Evolutionary conservation across 1,284 basidiomycete genomes (phyloP), one percentile per base, ranked within the genome.

Genomic region (Phellopilus nigrolimitatus): DNA sequence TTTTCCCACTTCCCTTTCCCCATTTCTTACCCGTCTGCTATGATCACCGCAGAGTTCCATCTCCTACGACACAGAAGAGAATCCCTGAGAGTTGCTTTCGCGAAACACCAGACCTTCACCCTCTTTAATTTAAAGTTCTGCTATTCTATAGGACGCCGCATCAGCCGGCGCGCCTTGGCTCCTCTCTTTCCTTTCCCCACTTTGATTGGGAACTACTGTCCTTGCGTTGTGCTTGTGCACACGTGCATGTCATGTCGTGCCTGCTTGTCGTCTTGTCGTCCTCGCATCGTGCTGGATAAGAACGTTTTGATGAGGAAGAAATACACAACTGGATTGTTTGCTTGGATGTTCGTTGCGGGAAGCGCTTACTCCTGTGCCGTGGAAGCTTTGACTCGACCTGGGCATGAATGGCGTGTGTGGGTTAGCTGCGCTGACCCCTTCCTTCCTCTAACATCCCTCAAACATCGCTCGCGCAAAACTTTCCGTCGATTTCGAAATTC

Each of bases 131-230:
- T 28, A 37, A 13, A 17, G 17, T 41, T 36, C 21, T 30, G 47
- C 39, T 54, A 54, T 54, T 27, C 21, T 49, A 40, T 49, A 54
- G 52, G 52, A 31, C 41, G 19, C 52, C 52, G 52, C 52, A 41
- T 46, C 12, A 49, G 47, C 21, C 52, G 52, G 47, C 30, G 42
- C 24, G 42, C 42, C 47, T 54, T n/a, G 19, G 43, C 41, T 37
- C 7, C 45, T 21, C 15, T 43, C 10, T 12, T 43, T 24, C 38
- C 30, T 34, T 12, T 44, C 41, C 28, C 31, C 27, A 42, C 39
- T 40, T 19, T 30, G n/a, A 33, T n/a, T n/a, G n/a, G n/a, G n/a
- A n/a, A 37, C 39, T 22, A 17, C 25, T 46, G 43, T 47, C 44
- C 39, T 49, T 54, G 21, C 6, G 15, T 45, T 34, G 33, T 40